Evolutionary conservation across 2,329 filamentous ascomycete species (phyloP).

Genomic region (Fusarium newnesense): DNA sequence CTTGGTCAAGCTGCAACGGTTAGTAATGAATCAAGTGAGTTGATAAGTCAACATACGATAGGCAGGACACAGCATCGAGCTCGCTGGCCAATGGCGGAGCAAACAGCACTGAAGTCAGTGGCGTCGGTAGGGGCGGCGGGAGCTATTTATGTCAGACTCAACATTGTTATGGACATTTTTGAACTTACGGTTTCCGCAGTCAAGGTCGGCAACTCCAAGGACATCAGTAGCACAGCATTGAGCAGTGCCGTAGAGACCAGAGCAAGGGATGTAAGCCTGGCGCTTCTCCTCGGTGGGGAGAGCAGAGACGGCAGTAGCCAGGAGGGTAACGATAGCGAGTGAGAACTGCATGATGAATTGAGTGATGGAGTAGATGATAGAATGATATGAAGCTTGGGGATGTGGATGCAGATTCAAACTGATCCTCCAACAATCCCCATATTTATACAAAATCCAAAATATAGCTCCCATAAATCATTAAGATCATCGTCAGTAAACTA

Average conservation of each 20-base stretch:
- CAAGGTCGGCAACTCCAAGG: constrained; percentile 64
- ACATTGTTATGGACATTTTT: rapidly evolving
- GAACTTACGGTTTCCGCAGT: constrained; percentile 65
- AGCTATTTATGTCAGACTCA: constrained; percentile 31
- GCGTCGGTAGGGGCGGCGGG: constrained; percentile 49
- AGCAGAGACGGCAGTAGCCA: constrained; percentile 39
- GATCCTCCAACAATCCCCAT: not conserved
- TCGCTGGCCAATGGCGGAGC: constrained; percentile 61
- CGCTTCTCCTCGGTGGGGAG: constrained; percentile 49
- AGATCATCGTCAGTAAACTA: not conserved
- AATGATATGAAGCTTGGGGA: not conserved
- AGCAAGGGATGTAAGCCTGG: constrained; percentile 53
- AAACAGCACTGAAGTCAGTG: constrained; percentile 57
- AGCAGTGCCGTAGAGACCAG: constrained; percentile 54
- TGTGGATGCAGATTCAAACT: not conserved
- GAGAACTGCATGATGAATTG: constrained; percentile 47
- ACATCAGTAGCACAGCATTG: constrained; percentile 73
- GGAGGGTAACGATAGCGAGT: constrained; percentile 42
- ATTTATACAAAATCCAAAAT: constrained; percentile 21
- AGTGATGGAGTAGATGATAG: constrained; percentile 10
- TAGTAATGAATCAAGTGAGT: not conserved
- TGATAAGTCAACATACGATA: constrained; percentile 43
- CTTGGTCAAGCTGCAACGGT: constrained; percentile 44
- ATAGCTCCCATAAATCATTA: not conserved
- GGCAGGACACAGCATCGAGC: constrained; percentile 68